Conservation (phyloP, 345 rosid species). For the Linum trigynum region DNA sequence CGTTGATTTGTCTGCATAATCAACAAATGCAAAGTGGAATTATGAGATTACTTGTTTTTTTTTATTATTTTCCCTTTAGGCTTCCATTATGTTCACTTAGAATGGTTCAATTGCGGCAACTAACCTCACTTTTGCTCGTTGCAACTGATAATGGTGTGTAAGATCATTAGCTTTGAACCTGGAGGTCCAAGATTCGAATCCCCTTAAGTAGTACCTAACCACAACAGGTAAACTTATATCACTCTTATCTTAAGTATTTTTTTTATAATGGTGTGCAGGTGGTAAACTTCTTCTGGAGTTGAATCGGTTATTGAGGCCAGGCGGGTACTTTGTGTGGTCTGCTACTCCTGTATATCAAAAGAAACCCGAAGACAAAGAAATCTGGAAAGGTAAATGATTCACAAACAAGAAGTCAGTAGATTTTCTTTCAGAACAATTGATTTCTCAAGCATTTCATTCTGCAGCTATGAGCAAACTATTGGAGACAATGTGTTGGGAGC, state of each 20-base stretch:
- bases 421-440: background rate
- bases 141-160: too few species aligned
- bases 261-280: background rate
- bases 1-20: too few species aligned
- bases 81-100: background rate
- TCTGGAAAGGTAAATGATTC: background rate
- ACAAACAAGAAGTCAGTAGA: background rate
- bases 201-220: too few species aligned
- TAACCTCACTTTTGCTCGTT: background rate
- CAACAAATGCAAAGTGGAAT: too few species aligned
- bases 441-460: background rate
- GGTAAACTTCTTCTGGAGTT: constrained; percentile 6
- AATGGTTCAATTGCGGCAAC: too few species aligned
- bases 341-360: constrained; percentile 6
- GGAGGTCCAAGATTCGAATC: too few species aligned
- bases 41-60: too few species aligned
- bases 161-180: too few species aligned
- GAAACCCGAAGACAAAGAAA: background rate
- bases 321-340: constrained; percentile 3
- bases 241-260: too few species aligned
- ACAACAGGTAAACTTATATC: too few species aligned
- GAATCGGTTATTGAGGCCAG: constrained; percentile 1
- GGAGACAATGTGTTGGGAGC: constrained; percentile 1
- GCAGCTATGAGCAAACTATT: background rate
- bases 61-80: background rate